A percentile compares a stretch with the other conserved stretches of the same genome.
Evolutionary conservation across 106 monocot genomes (phyloP).

Genomic region (Hemerocallis citrina): DNA sequence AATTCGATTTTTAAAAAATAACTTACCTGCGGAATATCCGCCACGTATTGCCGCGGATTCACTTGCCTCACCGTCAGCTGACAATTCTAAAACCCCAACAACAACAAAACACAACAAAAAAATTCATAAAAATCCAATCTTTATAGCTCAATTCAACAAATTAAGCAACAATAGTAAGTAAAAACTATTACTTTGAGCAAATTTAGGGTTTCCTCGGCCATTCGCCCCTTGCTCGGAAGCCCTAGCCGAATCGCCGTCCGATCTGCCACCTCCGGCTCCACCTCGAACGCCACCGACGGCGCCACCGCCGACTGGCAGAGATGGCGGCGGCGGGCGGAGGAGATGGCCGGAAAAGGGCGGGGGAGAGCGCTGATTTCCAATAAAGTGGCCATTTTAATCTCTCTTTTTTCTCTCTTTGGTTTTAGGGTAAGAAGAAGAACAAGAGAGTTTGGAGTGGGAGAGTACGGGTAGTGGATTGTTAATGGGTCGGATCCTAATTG

Average conservation of each 20-base stretch:
- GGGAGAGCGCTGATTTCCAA: not conserved
- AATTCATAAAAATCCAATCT: no score
- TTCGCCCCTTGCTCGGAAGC: constrained; percentile 93
- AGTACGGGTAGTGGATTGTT: no score
- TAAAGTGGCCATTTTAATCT: constrained; percentile 15
- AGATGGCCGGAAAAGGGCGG: not conserved
- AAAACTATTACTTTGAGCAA: constrained; percentile 81
- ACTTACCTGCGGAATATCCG: constrained; percentile 83
- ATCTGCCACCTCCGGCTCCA: constrained; percentile 17
- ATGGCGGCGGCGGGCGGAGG: not conserved
- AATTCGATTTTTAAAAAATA: no score
- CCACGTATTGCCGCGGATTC: constrained; percentile 90
- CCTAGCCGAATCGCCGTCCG: constrained; percentile 62
- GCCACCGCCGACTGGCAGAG: constrained; percentile 6
- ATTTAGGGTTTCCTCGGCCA: constrained; percentile 85
- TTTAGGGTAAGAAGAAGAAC: no score
- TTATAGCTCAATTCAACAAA: no score
- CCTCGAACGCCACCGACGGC: constrained; percentile 5
- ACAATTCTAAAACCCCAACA: constrained; percentile 69
- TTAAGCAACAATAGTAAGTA: no score
- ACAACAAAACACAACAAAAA: not conserved
- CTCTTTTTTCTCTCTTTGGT: no score
- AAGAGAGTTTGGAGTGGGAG: no score
- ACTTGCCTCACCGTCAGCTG: constrained; percentile 75
- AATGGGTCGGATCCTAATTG: no score